These are phyloP conservation scores for Rossbeevera mucosa DNA, from an alignment of 768 basidiomycete species.

Conservation along the genomic window DNA sequence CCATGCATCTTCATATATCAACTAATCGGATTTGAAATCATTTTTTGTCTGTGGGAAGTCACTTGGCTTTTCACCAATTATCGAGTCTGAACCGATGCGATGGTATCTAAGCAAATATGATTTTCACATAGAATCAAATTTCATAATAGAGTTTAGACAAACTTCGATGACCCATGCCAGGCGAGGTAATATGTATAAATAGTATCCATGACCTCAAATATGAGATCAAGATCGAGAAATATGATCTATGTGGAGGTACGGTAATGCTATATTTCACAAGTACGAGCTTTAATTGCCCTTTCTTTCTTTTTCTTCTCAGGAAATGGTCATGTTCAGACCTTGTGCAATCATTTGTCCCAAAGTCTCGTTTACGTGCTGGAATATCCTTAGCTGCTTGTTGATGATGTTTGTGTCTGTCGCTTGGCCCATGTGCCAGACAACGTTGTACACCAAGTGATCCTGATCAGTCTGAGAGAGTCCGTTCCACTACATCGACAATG, in stretches of 20 bases:
- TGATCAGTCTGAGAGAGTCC: conserved; percentile 33
- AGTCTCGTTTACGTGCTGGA: conserved; percentile 35
- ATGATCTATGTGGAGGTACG: not conserved
- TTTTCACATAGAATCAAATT: not conserved
- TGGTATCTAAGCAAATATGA: not conserved
- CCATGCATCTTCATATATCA: not conserved
- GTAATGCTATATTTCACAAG: not conserved
- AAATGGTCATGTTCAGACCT: conserved; percentile 25
- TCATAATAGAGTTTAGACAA: not conserved
- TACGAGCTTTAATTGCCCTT: not conserved
- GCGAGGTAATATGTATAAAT: not conserved
- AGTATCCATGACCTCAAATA: not conserved
- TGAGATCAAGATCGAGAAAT: not conserved
- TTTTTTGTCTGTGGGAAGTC: not conserved
- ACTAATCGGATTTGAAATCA: not conserved
- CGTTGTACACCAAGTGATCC: conserved; percentile 35
- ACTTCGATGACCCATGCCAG: not conserved
- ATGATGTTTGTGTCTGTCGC: conserved; percentile 27
- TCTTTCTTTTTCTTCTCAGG: not conserved
- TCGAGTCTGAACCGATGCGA: not conserved
- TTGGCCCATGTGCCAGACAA: conserved; percentile 36
- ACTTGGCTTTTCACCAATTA: not conserved
- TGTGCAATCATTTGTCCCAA: conserved; percentile 35
- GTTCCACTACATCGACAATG: conserved; percentile 24
- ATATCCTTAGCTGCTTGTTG: conserved; percentile 32